Percentiles rank a stretch among this genome's conserved stretches.
phyloP scores from a whole-genome alignment of 2,329 filamentous ascomycete genomes.

The Raffaelea arxii region DNA sequence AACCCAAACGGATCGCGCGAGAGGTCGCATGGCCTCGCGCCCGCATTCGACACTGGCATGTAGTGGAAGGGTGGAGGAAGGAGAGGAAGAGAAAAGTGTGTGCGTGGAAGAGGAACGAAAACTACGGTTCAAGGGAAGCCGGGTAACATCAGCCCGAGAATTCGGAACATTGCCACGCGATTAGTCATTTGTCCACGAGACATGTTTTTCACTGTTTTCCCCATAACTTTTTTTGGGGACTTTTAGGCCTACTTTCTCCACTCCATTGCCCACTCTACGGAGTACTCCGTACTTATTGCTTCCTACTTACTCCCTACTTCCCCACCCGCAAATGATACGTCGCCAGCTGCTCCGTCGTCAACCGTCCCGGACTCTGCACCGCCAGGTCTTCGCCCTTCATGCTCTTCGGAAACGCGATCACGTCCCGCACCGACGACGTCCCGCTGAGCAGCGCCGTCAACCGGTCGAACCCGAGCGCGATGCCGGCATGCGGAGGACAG shows the following conservation, averaged over 20 bases:
- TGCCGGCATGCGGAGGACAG: constrained; percentile 89
- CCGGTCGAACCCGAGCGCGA: constrained; percentile 87
- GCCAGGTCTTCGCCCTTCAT: constrained; percentile 80
- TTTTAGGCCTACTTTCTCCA: too few relatives aligned
- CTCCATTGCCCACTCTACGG: too few relatives aligned
- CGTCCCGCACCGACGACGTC: constrained; percentile 71
- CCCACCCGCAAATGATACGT: constrained; percentile 32
- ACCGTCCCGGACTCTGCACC: constrained; percentile 63
- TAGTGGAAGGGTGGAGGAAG: neutral
- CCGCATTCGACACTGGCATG: neutral
- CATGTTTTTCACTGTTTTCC: too few relatives aligned
- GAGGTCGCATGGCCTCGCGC: neutral
- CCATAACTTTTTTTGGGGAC: too few relatives aligned
- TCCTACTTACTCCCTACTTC: too few relatives aligned
- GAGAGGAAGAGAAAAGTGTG: neutral
- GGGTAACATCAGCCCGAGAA: too few relatives aligned
- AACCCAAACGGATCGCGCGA: neutral
- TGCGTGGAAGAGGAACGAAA: neutral
- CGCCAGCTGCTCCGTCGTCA: constrained; percentile 48
- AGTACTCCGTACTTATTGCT: too few relatives aligned
- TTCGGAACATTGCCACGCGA: too few relatives aligned
- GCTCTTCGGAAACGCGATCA: constrained; percentile 95
- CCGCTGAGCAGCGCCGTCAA: constrained; percentile 72
- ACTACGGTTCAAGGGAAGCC: too few relatives aligned
- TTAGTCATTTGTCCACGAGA: too few relatives aligned